Percentiles rank a stretch among this genome's conserved stretches.
Evolutionary conservation across 495 filamentous ascomycete species (phyloP).

Genomic region (Penicillium alfredii): DNA sequence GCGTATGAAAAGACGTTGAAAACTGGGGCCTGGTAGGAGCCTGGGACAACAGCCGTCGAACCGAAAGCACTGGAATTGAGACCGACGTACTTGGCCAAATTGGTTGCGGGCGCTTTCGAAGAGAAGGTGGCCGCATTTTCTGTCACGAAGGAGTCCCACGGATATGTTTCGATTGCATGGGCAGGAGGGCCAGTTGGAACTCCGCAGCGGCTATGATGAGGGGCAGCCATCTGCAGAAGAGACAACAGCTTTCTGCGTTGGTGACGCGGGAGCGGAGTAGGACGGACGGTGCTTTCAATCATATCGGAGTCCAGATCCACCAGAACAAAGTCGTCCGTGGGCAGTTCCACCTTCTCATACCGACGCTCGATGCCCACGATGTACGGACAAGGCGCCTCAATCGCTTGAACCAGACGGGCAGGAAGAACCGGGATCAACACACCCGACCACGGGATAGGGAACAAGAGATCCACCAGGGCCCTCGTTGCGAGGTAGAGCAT

Average conservation of each 20-base stretch:
- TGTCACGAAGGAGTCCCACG: conserved; percentile 79
- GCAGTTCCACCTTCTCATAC: conserved; percentile 86
- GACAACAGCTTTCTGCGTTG: conserved; percentile 85
- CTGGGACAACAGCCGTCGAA: conserved; percentile 49
- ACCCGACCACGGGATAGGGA: conserved; percentile 85
- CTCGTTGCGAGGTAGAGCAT: conserved; percentile 92
- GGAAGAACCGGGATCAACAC: conserved; percentile 91
- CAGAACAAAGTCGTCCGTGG: conserved; percentile 93
- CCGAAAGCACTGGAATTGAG: conserved; percentile 86
- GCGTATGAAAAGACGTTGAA: conserved; percentile 90
- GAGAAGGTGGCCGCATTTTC: conserved; percentile 78
- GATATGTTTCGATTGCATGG: conserved; percentile 88
- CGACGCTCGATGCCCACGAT: conserved; percentile 92
- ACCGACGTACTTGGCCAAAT: conserved; percentile 75
- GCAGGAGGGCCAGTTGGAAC: conserved; percentile 84
- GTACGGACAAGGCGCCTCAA: conserved; percentile 95
- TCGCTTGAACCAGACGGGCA: conserved; percentile 75
- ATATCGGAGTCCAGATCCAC: conserved; percentile 88
- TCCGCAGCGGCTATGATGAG: conserved; percentile 81
- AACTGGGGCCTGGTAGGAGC: conserved; percentile 47
- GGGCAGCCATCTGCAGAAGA: conserved; percentile 81
- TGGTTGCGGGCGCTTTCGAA: conserved; percentile 59
- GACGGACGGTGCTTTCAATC: conserved; percentile 72
- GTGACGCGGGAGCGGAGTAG: conserved; percentile 74
- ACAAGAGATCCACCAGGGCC: conserved; percentile 76